Percentiles rank a stretch among this genome's conserved stretches.
Conservation (phyloP, 345 rosid species). For the Barbarea vulgaris region DNA sequence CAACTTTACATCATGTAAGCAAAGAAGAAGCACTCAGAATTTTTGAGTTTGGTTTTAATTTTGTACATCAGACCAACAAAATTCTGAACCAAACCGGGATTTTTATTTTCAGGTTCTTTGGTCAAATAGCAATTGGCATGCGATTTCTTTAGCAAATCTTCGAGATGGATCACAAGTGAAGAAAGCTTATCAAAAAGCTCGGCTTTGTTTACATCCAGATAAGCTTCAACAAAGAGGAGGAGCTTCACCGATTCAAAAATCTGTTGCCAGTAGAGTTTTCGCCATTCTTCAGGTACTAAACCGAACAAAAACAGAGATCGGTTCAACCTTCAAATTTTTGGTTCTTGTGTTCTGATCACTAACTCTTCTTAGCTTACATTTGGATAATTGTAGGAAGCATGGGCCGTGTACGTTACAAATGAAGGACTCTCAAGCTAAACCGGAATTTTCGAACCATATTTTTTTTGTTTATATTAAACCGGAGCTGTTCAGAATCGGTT, state of each 20-base stretch:
- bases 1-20: conserved; percentile 74
- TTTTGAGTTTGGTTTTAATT: neutral
- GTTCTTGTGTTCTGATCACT: conserved; percentile 7
- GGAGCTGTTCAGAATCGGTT: neutral
- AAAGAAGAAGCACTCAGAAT: neutral
- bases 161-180: conserved; percentile 74
- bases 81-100: neutral
- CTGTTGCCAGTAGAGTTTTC: conserved; percentile 73
- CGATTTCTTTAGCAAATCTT: conserved; percentile 58
- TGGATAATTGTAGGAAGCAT: conserved; percentile 63
- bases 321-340: neutral
- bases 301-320: neutral
- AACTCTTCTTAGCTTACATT: neutral
- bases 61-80: neutral
- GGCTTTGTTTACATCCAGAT: conserved; percentile 94
- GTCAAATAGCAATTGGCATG: conserved; percentile 75
- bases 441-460: neutral
- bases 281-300: conserved; percentile 72
- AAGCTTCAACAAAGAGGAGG: conserved; percentile 86
- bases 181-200: conserved; percentile 91
- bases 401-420: conserved; percentile 62
- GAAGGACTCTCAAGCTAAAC: conserved; percentile 50
- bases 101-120: conserved; percentile 61
- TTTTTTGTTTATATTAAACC: neutral
- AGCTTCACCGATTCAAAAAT: conserved; percentile 65